Percentiles rank a stretch among this genome's conserved stretches.
These are phyloP conservation scores for Trichosporon ovoides DNA, from an alignment of 1,284 basidiomycete species.

Conservation along the genomic window DNA sequence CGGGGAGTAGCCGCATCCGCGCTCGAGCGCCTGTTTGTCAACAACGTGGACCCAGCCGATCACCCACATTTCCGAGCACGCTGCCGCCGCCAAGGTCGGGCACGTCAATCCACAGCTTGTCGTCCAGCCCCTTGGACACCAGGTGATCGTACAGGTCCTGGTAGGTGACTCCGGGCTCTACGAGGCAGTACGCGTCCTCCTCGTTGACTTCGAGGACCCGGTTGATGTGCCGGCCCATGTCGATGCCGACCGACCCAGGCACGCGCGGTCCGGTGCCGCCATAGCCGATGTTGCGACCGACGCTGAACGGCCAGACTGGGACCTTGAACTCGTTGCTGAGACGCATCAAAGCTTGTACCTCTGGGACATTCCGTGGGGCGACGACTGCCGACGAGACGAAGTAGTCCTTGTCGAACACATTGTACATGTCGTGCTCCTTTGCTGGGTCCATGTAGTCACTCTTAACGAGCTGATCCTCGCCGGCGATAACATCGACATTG, in stretches of 20 bases:
- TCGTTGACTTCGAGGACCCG: conserved; percentile 13
- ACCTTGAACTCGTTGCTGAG: conserved; percentile 14
- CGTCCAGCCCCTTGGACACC: not conserved
- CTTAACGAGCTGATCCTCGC: conserved; percentile 14
- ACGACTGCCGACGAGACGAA: conserved; percentile 13
- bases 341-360: conserved; percentile 8
- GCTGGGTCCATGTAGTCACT: conserved; percentile 14
- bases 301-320: conserved; percentile 10
- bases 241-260: conserved; percentile 9
- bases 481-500: conserved; percentile 7
- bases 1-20: conserved; percentile 12
- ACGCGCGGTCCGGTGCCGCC: conserved; percentile 12
- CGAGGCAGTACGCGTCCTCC: conserved; percentile 11
- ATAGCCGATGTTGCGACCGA: conserved; percentile 12
- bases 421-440: conserved; percentile 16
- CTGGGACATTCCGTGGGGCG: conserved; percentile 5
- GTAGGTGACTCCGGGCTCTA: conserved; percentile 15
- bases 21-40: conserved; percentile 1
- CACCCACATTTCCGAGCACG: conserved; percentile 8
- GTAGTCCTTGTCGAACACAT: conserved; percentile 16
- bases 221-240: conserved; percentile 14
- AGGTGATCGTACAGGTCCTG: conserved; percentile 12
- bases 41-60: no score
- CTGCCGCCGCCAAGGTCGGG: conserved; percentile 14
- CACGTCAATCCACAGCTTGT: conserved; percentile 15